These are phyloP conservation scores for Neofusicoccum laricinum DNA, from an alignment of 2,329 filamentous ascomycete species.

Conservation along the genomic window DNA sequence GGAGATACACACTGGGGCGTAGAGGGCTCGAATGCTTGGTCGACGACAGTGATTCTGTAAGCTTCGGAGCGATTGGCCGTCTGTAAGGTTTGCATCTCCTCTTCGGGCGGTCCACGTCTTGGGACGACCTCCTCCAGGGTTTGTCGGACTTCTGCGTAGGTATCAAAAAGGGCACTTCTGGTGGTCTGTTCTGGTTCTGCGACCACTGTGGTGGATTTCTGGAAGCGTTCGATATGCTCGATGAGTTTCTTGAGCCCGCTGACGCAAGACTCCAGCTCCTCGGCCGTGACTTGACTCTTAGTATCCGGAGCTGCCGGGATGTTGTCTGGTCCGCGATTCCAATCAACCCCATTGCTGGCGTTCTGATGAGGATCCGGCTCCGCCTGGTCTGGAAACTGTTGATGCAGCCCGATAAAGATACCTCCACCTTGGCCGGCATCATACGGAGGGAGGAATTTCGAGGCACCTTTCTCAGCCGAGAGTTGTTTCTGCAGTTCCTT, in stretches of 20 bases:
- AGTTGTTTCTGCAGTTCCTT: background rate
- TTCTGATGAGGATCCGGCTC: background rate
- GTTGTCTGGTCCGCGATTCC: background rate
- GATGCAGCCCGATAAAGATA: background rate
- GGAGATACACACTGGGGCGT: conserved; percentile 49
- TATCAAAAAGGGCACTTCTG: background rate
- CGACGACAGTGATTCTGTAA: too few species aligned
- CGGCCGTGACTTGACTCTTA: background rate
- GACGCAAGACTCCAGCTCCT: background rate
- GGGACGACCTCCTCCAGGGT: background rate
- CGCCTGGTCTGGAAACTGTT: background rate
- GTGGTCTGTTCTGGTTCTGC: background rate
- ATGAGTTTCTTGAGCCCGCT: background rate
- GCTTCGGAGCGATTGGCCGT: background rate
- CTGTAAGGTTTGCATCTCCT: background rate
- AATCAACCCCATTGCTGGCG: too few species aligned
- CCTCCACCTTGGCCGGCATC: background rate
- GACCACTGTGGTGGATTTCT: background rate
- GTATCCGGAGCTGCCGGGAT: too few species aligned
- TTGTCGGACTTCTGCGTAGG: background rate
- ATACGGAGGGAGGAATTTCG: background rate
- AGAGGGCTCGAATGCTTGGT: too few species aligned
- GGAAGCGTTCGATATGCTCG: background rate
- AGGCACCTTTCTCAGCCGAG: background rate
- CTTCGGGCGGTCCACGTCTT: background rate